phyloP scores from a whole-genome alignment of 2,329 filamentous ascomycete genomes.

The Colletotrichum lindemuthianum region DNA sequence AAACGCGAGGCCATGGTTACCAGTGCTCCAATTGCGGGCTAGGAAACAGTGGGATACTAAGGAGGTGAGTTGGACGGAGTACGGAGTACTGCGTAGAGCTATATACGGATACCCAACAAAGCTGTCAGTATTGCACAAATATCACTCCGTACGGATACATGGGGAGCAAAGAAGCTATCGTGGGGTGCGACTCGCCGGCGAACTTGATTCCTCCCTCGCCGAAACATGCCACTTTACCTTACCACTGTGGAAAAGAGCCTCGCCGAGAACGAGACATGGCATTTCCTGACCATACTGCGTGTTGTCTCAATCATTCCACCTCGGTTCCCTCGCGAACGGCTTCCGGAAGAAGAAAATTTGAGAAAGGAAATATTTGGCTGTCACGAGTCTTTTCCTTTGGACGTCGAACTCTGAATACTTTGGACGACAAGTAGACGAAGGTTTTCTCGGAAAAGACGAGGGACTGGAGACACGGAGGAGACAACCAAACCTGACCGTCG shows the following conservation, averaged over 20 bases:
- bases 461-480: not conserved
- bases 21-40: constrained; percentile 22
- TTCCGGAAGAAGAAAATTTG: not conserved
- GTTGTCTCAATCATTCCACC: constrained; percentile 31
- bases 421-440: constrained; percentile 5
- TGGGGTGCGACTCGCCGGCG: constrained; percentile 26
- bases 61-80: not conserved
- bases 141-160: too few relatives aligned
- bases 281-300: constrained; percentile 1
- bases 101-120: constrained; percentile 20
- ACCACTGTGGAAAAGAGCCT: constrained; percentile 15
- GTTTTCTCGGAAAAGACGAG: not conserved
- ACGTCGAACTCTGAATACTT: constrained; percentile 8
- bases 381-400: not conserved
- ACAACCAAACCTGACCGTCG: constrained; percentile 1
- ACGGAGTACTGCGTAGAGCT: not conserved
- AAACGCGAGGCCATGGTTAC: constrained; percentile 19
- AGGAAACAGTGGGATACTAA: too few relatives aligned
- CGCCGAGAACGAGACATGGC: constrained; percentile 28
- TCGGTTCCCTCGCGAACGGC: constrained; percentile 25
- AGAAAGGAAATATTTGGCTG: not conserved
- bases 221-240: constrained; percentile 29
- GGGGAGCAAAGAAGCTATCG: constrained; percentile 24
- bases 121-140: constrained; percentile 1
- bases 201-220: constrained; percentile 22